A percentile compares a stretch with the other conserved stretches of the same genome.
Evolutionary conservation across 2,329 filamentous ascomycete species (phyloP).

Genomic region (Ceratocystis eucalypticola): DNA sequence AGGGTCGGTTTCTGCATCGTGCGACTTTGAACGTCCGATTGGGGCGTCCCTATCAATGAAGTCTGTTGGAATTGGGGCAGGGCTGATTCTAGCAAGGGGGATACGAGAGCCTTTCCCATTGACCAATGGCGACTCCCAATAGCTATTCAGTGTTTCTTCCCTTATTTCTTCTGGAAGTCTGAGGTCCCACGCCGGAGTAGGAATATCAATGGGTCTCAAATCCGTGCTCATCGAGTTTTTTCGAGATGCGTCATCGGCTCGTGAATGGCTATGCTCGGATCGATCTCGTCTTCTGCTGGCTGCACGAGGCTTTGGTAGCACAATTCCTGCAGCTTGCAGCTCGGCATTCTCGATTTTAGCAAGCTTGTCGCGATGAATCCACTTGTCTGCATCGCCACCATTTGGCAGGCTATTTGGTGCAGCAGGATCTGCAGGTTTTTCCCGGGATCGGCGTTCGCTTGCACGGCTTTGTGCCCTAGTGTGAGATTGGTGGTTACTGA

Average conservation of each 20-base stretch:
- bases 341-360: conserved; percentile 70
- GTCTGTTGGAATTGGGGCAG: conserved; percentile 57
- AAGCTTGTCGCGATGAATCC: conserved; percentile 77
- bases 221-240: conserved; percentile 29
- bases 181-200: conserved; percentile 52
- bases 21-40: conserved; percentile 35
- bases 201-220: conserved; percentile 29
- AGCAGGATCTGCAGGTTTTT: conserved; percentile 7
- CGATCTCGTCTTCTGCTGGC: conserved; percentile 32
- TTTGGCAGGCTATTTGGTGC: not conserved
- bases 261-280: conserved; percentile 18
- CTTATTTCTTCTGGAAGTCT: conserved; percentile 67
- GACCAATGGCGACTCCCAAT: conserved; percentile 31
- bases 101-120: conserved; percentile 58
- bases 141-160: conserved; percentile 39
- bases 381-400: conserved; percentile 53
- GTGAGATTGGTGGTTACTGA: conserved; percentile 4
- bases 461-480: conserved; percentile 17
- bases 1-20: conserved; percentile 31
- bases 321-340: conserved; percentile 63
- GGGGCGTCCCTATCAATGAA: conserved; percentile 62
- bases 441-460: conserved; percentile 17
- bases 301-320: conserved; percentile 41
- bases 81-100: conserved; percentile 69
- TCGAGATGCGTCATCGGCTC: conserved; percentile 20